Evolutionary conservation across 2,329 filamentous ascomycete genomes (phyloP).

Genomic region (Fusarium pilosicola): DNA sequence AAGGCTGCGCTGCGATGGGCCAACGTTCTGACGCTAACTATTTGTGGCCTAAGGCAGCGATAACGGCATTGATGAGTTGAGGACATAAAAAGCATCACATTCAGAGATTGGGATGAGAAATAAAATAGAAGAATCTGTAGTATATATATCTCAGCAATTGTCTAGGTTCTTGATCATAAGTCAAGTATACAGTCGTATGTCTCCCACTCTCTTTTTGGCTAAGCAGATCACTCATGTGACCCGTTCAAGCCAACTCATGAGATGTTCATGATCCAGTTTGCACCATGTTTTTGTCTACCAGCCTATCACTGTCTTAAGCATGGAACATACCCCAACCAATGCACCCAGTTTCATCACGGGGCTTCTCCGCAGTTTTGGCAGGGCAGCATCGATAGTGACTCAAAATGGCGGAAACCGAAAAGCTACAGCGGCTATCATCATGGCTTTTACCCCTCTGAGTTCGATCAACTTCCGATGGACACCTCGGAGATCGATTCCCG

Average conservation of each 20-base stretch:
- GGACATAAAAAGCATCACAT: conserved; percentile 1
- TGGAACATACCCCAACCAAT: conserved; percentile 22
- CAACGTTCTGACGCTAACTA: conserved; percentile 43
- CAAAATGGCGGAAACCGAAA: conserved; percentile 27
- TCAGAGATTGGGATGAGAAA: not conserved
- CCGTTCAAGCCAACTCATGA: not conserved
- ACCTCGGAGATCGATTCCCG: conserved; percentile 17
- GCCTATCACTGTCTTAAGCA: not conserved
- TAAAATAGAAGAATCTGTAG: not conserved
- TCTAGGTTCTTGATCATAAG: no score
- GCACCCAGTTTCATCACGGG: conserved; percentile 36
- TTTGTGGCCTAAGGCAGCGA: conserved; percentile 52
- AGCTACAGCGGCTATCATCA: conserved; percentile 5
- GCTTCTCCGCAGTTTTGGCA: conserved; percentile 33
- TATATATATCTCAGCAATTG: not conserved
- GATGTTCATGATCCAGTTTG: not conserved
- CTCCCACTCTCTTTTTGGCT: not conserved
- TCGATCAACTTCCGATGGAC: not conserved
- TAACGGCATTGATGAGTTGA: conserved; percentile 27
- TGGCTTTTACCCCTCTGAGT: conserved; percentile 1
- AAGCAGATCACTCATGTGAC: not conserved
- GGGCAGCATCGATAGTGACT: conserved; percentile 27
- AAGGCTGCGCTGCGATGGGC: conserved; percentile 46
- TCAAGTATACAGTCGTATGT: no score
- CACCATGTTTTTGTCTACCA: not conserved